Base-by-base conservation (phyloP, 352 stramenopile genomes). In the Phytophthora megakarya region DNA sequence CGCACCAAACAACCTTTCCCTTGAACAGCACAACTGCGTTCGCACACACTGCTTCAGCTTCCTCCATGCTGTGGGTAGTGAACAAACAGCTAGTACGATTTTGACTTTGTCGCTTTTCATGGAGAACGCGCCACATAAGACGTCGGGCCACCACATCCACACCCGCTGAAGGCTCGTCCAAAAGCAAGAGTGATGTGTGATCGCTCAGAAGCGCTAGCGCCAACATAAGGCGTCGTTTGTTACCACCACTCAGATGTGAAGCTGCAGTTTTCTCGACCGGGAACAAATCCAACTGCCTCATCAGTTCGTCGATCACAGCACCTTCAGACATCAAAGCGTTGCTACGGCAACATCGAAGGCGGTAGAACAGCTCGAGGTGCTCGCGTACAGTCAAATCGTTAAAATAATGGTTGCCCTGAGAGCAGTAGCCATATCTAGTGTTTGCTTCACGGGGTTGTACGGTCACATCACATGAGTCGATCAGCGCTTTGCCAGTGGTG, bases 11-110 rank as follows among this genome's bases (percentile, higher is more conserved):
- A 6, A 85, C 32, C 25, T 81, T 82, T 10, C 86, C 84, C 42
- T 90, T 90, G 56, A 81, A 80, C 5, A 95, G 64, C 44, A 95
- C 83, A 16, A 95, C 73, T 1, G 86, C 86, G 42, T 92, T 93
- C 5, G 84, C 84, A 49, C 86, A 95, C 43, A 95, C 86, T 5
- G 86, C 84, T 28, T 95, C 86, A 3, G 86, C 84, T 45, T 95
- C 86, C 51, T 95, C 86, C 82, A 95, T 92, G 32, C 86, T 93
- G 61, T 95, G 86, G 4, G 86, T 95, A 23, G 86, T 95, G 48
- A 95, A 95, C 51, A 95, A 55, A 21, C 86, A 95, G 59, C 80
- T 88, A 42, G 76, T 77, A 15, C 76, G 62, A 26, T 71, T 67
- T 12, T 72, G 61, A 21, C 69, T 78, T 42, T 82, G 61, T 0